Percentiles rank a stretch among this genome's conserved stretches.
Conservation (phyloP, 129 eudicot genomes). For the Pulicaria dysenterica region DNA sequence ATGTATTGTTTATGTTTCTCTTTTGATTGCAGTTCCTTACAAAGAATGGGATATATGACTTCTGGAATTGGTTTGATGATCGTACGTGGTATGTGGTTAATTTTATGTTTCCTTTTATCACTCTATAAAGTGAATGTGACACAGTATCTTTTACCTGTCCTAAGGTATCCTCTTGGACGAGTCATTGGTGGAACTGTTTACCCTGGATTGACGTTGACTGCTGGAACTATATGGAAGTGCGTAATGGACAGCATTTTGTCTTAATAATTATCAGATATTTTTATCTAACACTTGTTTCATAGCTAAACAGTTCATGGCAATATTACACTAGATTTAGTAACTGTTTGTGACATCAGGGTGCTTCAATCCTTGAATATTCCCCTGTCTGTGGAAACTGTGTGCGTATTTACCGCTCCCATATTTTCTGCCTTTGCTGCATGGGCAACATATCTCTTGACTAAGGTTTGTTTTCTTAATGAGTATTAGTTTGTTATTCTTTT, state of each 20-base stretch:
- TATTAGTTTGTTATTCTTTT: constrained; percentile 16
- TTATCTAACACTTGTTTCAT: too few species aligned
- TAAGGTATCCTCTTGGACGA: constrained; percentile 97
- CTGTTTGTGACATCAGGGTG: constrained; percentile 57
- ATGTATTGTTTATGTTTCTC: constrained; percentile 28
- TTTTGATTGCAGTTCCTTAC: constrained; percentile 74
- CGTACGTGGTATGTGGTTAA: constrained; percentile 75
- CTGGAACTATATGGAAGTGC: constrained; percentile 90
- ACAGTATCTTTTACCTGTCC: constrained; percentile 20
- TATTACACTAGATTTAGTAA: constrained; percentile 9
- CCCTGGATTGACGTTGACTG: constrained; percentile 94
- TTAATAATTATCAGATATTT: background rate
- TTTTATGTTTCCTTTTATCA: constrained; percentile 4
- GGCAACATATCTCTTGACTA: constrained; percentile 88
- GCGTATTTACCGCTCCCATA: constrained; percentile 96
- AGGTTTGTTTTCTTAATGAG: constrained; percentile 54
- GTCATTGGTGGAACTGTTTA: constrained; percentile 97
- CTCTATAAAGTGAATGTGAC: constrained; percentile 22
- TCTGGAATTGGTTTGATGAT: constrained; percentile 99
- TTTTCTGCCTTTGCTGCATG: constrained; percentile 98
- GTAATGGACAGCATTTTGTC: constrained; percentile 24
- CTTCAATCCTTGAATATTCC: constrained; percentile 89
- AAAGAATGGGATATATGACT: constrained; percentile 97
- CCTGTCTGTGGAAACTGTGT: constrained; percentile 95
- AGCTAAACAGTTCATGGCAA: background rate